These are phyloP conservation scores for Clausena lansium DNA, from an alignment of 345 rosid genomes.

Conservation along the genomic window DNA sequence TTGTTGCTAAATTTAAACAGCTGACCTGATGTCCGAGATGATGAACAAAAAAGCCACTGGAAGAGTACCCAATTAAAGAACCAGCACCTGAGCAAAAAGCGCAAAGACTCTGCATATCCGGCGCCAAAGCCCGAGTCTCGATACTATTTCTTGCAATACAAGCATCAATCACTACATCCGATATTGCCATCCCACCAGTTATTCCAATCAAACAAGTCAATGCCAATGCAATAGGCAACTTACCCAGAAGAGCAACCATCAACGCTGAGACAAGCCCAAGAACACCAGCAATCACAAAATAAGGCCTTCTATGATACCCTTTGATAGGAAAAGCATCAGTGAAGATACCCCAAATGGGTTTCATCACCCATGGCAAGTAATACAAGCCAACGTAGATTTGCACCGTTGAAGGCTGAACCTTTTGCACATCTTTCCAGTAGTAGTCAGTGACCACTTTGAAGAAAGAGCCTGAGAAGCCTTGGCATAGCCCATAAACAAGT, in stretches of 20 bases:
- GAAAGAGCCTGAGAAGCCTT: constrained; percentile 69
- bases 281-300: constrained; percentile 64
- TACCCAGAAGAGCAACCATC: constrained; percentile 43
- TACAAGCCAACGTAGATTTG: constrained; percentile 72
- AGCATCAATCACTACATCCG: constrained; percentile 87
- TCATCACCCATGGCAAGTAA: constrained; percentile 79
- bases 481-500: constrained; percentile 72
- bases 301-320: constrained; percentile 73
- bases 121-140: constrained; percentile 50
- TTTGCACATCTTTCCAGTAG: constrained; percentile 88
- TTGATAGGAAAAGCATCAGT: constrained; percentile 70
- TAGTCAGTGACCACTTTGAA: constrained; percentile 77
- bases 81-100: constrained; percentile 81
- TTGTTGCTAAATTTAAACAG: neutral
- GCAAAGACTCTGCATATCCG: constrained; percentile 86
- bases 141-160: constrained; percentile 79
- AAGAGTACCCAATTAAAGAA: constrained; percentile 61
- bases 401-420: constrained; percentile 83
- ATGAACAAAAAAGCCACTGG: constrained; percentile 74
- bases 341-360: constrained; percentile 77
- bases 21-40: constrained; percentile 72
- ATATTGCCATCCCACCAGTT: constrained; percentile 67
- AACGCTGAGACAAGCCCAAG: constrained; percentile 54
- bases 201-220: constrained; percentile 64
- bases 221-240: constrained; percentile 50